Base-by-base conservation (phyloP, 2,329 filamentous ascomycete genomes). In the Hypoxylon sp. region DNA sequence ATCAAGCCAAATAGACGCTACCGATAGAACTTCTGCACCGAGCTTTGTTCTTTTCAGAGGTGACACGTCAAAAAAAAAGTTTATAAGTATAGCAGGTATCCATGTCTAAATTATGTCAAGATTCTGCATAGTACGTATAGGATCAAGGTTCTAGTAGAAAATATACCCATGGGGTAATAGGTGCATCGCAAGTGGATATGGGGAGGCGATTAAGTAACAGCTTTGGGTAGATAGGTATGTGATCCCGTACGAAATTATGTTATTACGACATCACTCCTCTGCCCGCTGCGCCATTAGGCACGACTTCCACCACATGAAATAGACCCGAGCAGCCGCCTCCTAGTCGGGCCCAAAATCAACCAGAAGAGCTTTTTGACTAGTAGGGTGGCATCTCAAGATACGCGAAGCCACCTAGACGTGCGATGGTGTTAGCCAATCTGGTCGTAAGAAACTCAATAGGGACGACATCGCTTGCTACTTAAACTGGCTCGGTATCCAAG, bases 401-500 rank as follows among this genome's bases (percentile, higher is more conserved):
- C 5, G 67, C 67, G 35, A 70, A 72, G 42, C 73, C n/a, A n/a
- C n/a, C n/a, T 73, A 14, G 19, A 14, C n/a, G 26, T 2, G 11
- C 10, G 33, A 17, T 39, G 33, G 24, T n/a, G n/a, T 53, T 17
- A 53, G 50, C 10, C n/a, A 14, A 29, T 29, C n/a, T 35, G n/a
- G 17, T n/a, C 19, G 26, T 50, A 33, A 8, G n/a, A 22, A 14
- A 42, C 4, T 24, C 17, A 44, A 48, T 13, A 8, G 51, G 5
- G 31, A 26, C 14, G 3, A 24, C 22, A 69, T 62, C 62, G 78
- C 77, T 52, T 71, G 13, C 52, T 9, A 2, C 69, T 69, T 2
- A 70, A 51, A 42, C 71, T 71, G 5, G 37, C 66, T 31, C 71
- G 37, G 17, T 39, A 33, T 1, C 71, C 69, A 2, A 70, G 62